These are phyloP conservation scores for Lachancea mirantina DNA, from an alignment of 805 yeast genomes.

Conservation along the genomic window DNA sequence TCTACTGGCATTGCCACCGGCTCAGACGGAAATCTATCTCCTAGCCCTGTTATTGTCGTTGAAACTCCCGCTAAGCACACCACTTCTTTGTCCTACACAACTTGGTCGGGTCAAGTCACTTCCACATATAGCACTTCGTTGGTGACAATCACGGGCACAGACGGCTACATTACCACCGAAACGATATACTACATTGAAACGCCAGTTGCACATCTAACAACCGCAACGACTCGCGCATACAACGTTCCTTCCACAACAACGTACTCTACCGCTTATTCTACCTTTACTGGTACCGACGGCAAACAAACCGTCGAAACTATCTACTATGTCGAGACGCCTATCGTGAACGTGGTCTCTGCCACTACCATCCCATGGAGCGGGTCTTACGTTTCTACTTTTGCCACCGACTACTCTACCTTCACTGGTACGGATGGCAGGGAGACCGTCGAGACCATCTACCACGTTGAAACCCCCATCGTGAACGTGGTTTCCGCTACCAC, in stretches of 20 bases:
- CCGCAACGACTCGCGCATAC: conserved; percentile 2
- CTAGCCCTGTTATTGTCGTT: conserved; percentile 4
- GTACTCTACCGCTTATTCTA: conserved; percentile 7
- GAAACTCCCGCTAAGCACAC: background rate
- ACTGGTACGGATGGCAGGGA: conserved; percentile 4
- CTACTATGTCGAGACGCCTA: conserved; percentile 7
- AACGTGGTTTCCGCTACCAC: conserved; percentile 6
- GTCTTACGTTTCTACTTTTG: conserved; percentile 3
- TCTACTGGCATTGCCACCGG: conserved; percentile 9
- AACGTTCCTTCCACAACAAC: conserved; percentile 7
- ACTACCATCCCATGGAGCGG: conserved; percentile 11
- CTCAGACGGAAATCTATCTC: conserved; percentile 9
- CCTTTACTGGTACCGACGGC: conserved; percentile 6
- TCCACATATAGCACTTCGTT: conserved; percentile 1
- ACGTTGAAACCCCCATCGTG: conserved; percentile 6
- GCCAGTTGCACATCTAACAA: conserved; percentile 1
- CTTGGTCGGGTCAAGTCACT: conserved; percentile 1
- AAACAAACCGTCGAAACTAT: conserved; percentile 10
- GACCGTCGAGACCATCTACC: background rate
- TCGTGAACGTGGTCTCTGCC: conserved; percentile 1
- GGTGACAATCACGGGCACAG: conserved; percentile 6
- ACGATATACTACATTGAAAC: conserved; percentile 8
- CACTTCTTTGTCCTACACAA: too few relatives aligned
- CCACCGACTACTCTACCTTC: conserved; percentile 5
- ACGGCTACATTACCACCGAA: conserved; percentile 5